Conservation (phyloP, 176 grass and related monocot species). For the Tuctoria greenei region DNA sequence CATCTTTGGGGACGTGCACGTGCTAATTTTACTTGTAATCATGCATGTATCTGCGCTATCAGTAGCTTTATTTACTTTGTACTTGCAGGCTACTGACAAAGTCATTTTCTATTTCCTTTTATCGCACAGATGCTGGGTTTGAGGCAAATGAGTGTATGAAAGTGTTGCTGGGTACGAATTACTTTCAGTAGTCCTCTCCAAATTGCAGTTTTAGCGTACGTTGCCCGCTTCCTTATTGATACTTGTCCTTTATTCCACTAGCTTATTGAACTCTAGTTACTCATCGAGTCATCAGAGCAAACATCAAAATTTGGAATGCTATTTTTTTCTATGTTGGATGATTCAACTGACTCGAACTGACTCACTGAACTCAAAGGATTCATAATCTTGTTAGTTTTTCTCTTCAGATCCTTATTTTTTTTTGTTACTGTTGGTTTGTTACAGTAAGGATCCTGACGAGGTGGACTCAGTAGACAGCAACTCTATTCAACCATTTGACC, state of each 20-base stretch:
- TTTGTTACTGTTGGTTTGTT: slow-evolving; percentile 12
- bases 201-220: not conserved
- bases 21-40: not conserved
- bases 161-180: slow-evolving; percentile 70
- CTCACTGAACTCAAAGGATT: not conserved
- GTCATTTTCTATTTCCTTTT: slow-evolving; percentile 23
- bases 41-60: not conserved
- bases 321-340: not conserved
- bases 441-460: slow-evolving; percentile 59
- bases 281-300: not conserved
- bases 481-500: slow-evolving; percentile 65
- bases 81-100: not conserved
- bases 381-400: slow-evolving; percentile 15
- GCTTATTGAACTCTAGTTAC: not conserved
- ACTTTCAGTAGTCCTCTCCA: not conserved
- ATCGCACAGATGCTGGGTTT: slow-evolving; percentile 63
- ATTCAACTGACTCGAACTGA: not conserved
- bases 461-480: slow-evolving; percentile 43
- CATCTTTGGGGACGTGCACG: not conserved
- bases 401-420: slow-evolving; percentile 13
- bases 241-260: not conserved
- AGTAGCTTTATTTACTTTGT: not conserved
- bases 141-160: slow-evolving; percentile 83
- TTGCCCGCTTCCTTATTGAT: not conserved
- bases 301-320: not conserved